A percentile compares a stretch with the other conserved stretches of the same genome.
These are phyloP conservation scores for Tremella yokohamensis DNA, from an alignment of 768 basidiomycete genomes.

Conservation along the genomic window DNA sequence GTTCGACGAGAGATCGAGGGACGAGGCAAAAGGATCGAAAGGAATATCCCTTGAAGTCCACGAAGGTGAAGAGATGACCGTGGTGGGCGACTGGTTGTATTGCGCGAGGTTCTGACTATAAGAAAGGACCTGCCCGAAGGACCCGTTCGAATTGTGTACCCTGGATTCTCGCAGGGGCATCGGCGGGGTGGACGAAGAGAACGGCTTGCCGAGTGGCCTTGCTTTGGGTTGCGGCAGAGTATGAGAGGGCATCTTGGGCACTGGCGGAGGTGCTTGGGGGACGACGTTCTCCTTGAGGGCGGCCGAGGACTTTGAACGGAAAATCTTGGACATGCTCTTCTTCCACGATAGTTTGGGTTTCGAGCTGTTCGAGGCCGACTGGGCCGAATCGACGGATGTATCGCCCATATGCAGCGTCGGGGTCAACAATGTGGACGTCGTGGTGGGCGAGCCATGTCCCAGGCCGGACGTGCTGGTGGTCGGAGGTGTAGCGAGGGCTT, in stretches of 20 bases:
- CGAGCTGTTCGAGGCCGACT: constrained; percentile 5
- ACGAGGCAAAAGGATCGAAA: constrained; percentile 37
- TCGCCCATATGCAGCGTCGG: constrained; percentile 4
- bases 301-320: constrained; percentile 39
- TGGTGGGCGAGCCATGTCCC: constrained; percentile 19
- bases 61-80: too few species aligned
- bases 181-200: constrained; percentile 42
- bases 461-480: constrained; percentile 34
- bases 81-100: too few species aligned
- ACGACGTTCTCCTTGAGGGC: constrained; percentile 33
- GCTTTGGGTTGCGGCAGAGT: constrained; percentile 12
- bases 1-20: constrained; percentile 30
- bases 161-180: constrained; percentile 19
- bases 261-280: constrained; percentile 19
- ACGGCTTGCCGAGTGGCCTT: constrained; percentile 31
- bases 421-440: constrained; percentile 2
- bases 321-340: constrained; percentile 36
- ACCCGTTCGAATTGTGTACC: constrained; percentile 5
- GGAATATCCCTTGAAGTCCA: constrained; percentile 13
- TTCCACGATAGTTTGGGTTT: constrained; percentile 36
- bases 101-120: too few species aligned
- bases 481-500: constrained; percentile 31
- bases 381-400: constrained; percentile 4
- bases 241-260: constrained; percentile 6
- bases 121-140: too few species aligned